Base-by-base conservation (phyloP, 371 early-diverging fungal genomes). In the Syncephalis fuscata region DNA sequence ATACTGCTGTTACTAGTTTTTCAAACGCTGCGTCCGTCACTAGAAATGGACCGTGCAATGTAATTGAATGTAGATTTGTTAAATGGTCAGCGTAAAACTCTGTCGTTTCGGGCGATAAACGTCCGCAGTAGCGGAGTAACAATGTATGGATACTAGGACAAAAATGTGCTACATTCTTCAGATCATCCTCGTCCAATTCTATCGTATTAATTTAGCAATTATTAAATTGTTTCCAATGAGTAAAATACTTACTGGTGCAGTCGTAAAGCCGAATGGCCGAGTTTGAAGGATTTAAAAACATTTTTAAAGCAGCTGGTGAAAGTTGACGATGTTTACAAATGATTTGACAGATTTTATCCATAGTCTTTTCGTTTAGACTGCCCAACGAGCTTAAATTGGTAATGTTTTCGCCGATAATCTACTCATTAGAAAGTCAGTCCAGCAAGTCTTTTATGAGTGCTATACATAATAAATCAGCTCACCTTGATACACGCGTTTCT, bases 321-420 rank as follows among this genome's bases (percentile, higher is more conserved):
- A 92, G 57, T 25, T 69, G 60, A 2, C 93, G 75, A 57, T 78
- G 75, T 27, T 81, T 77, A 47, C 80, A 67, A 25, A 92, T 76
- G 48, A 92, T 87, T 46, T 72, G 78, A 45, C 81, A 72, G 20
- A 92, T 72, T 56, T 75, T 72, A 51, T 76, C 70, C 66, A 82
- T 63, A 50, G 73, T 79, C 17, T 66, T 54, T 2, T 63, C 65
- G 15, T 82, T 66, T 19, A 92, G 76, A 43, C 83, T 82, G 19
- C 88, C 89, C 58, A 92, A 74, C 3, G 70, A 73, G 42, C 86
- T 86, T 0, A 92, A 80, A 51, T 74, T 71, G 39, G 85, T 81
- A 45, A 90, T 77, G 48, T 78, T 66, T 40, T 67, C 61, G 3
- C 78, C 82, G 45, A 88, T 70, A 21, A 75, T 58, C 66, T 80